These are phyloP conservation scores for Microbotryum saponariae DNA, from an alignment of 1,284 basidiomycete genomes.

Conservation along the genomic window DNA sequence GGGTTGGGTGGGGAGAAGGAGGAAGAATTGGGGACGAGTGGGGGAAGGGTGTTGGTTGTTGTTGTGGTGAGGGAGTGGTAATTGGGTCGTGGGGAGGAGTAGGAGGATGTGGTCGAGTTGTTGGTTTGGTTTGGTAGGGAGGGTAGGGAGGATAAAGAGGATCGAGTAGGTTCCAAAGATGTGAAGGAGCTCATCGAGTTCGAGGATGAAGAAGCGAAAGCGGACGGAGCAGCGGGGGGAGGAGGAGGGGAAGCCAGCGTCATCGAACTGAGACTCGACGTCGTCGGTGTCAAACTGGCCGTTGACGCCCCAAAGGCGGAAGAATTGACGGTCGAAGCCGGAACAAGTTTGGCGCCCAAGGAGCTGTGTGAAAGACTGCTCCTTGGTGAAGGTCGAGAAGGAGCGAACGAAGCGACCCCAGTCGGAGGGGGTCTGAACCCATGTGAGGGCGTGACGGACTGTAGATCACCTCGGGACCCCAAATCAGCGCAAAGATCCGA, in stretches of 20 bases:
- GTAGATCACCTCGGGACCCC: background rate
- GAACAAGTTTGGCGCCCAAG: slow-evolving; percentile 37
- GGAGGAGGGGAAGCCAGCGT: slow-evolving; percentile 10
- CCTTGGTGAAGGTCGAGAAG: slow-evolving; percentile 30
- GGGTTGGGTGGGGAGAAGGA: background rate
- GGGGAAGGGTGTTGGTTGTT: slow-evolving; percentile 21
- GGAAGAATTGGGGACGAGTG: background rate
- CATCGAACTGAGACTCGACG: slow-evolving; percentile 14
- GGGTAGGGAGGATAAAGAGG: slow-evolving; percentile 8
- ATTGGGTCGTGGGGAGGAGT: background rate
- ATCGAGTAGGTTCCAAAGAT: slow-evolving; percentile 9
- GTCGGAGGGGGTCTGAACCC: background rate
- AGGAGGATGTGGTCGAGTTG: background rate
- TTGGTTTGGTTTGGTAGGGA: background rate
- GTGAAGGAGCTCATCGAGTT: slow-evolving; percentile 1
- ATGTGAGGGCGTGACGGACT: slow-evolving; percentile 19
- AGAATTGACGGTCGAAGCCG: slow-evolving; percentile 46
- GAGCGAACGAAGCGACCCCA: background rate
- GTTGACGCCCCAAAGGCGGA: slow-evolving; percentile 36
- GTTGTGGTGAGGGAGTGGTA: background rate
- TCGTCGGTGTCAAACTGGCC: background rate
- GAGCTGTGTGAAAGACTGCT: slow-evolving; percentile 19
- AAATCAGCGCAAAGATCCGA: too few relatives aligned
- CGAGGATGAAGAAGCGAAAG: background rate
- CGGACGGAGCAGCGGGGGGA: slow-evolving; percentile 1